Conservation (phyloP, 441 rosid species). For the Brassica hybrid region DNA sequence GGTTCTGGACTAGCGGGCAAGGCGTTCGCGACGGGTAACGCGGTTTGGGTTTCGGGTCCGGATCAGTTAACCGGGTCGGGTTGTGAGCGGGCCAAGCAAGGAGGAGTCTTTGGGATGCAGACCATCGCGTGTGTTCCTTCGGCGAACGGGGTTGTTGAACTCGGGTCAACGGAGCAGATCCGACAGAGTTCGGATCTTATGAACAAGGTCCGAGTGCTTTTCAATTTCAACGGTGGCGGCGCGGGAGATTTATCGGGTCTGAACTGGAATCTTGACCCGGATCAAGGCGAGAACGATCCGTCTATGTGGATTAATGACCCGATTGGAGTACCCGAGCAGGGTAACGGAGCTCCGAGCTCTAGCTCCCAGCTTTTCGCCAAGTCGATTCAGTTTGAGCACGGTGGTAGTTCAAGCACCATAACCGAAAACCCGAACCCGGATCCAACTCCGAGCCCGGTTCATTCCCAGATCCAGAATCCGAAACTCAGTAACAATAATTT, state of each 20-base stretch:
- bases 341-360: constrained; percentile 38
- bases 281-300: constrained; percentile 89
- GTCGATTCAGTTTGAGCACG: constrained; percentile 54
- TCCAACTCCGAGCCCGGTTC: constrained; percentile 39
- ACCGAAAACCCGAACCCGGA: constrained; percentile 36
- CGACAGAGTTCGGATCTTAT: constrained; percentile 79
- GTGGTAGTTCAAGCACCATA: constrained; percentile 58
- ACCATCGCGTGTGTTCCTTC: constrained; percentile 87
- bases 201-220: constrained; percentile 72
- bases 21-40: constrained; percentile 56
- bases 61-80: constrained; percentile 60
- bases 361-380: constrained; percentile 49
- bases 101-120: constrained; percentile 77
- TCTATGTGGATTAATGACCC: constrained; percentile 85
- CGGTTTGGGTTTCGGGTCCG: constrained; percentile 76
- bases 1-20: constrained; percentile 79
- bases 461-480: constrained; percentile 41
- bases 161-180: constrained; percentile 84
- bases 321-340: constrained; percentile 47
- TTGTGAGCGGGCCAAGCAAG: constrained; percentile 87
- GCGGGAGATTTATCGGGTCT: constrained; percentile 40
- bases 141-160: constrained; percentile 84
- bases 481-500: constrained; percentile 31
- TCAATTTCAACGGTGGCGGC: constrained; percentile 55
- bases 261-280: constrained; percentile 58